These are phyloP conservation scores for Ceratobasidium sp. DNA, from an alignment of 1,284 basidiomycete genomes.

Conservation along the genomic window DNA sequence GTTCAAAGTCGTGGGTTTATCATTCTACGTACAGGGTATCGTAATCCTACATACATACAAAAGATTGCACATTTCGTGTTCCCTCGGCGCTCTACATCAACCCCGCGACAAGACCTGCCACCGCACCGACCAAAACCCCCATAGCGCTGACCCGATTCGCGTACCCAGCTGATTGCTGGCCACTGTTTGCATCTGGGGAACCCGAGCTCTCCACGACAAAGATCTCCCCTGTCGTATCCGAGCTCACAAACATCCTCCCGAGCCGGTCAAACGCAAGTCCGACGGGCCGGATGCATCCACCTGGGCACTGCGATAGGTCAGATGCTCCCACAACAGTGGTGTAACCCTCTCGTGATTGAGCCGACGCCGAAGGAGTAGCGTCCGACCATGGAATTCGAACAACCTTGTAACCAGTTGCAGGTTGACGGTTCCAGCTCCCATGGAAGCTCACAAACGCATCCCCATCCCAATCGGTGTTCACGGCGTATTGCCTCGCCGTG, in stretches of 20 bases:
- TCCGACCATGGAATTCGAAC: slow-evolving; percentile 4
- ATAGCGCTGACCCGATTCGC: not conserved
- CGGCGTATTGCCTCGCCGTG: slow-evolving; percentile 3
- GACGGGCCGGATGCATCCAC: slow-evolving; percentile 31
- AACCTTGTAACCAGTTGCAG: slow-evolving; percentile 29
- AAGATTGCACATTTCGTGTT: too few relatives aligned
- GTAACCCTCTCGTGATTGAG: slow-evolving; percentile 14
- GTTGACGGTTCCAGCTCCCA: slow-evolving; percentile 30
- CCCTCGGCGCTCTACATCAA: not conserved
- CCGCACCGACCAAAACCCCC: not conserved
- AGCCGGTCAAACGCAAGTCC: slow-evolving; percentile 32
- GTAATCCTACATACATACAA: not conserved
- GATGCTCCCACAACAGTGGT: slow-evolving; percentile 3
- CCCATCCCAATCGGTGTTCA: slow-evolving; percentile 22
- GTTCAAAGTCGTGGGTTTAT: not conserved
- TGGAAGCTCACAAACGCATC: slow-evolving; percentile 37
- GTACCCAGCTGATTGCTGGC: not conserved
- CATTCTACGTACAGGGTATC: not conserved
- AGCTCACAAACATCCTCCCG: slow-evolving; percentile 35
- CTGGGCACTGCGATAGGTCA: slow-evolving; percentile 10
- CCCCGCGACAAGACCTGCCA: not conserved
- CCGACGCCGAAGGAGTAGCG: not conserved
- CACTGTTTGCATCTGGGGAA: not conserved
- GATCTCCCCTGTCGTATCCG: slow-evolving; percentile 32
- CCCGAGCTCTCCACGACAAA: slow-evolving; percentile 17